Evolutionary conservation across 441 rosid genomes (phyloP), one percentile per base, ranked within the genome.

Genomic region (Kokia cookei): DNA sequence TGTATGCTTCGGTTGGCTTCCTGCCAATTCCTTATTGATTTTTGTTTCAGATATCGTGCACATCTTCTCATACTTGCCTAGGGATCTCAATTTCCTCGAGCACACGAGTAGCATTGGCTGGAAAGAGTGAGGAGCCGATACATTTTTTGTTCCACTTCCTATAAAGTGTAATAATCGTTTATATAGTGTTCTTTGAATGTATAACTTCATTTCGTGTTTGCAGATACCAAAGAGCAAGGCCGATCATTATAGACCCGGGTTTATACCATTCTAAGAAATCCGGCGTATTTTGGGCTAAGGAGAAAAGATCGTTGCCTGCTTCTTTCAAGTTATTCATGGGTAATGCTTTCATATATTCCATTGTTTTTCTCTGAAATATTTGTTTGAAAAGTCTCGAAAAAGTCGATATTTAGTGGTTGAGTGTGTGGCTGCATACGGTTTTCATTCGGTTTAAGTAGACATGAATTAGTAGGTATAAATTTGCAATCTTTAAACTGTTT

Each of bases 171-270:
- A 24, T 47, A 5, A 24, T 17, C 19, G 5, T 29, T 24, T 61
- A 13, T 55, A 9, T 24, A 51, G 50, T 57, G 54, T 42, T 54
- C 9, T 54, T 14, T 51, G 37, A 47, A 32, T 60, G 54, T 42
- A 19, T 19, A 26, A 76, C 5, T 55, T 64, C 51, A 63, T 54
- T 50, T 14, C 57, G 48, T 73, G 22, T 22, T 82, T 75, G 67
- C 87, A 94, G 99, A 87, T 35, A 83, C 73, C 92, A 92, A 73
- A 86, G 97, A 84, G 99, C 96, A 63, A 90, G 92, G 79, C 99
- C 97, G 13, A 91, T 92, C 71, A 83, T 94, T 45, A 85, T 93
- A 14, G 98, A 94, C 79, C 94, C 98, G 3, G 99, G 94, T 69
- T 83, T 93, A 85, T 94, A 94, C 83, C 96, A 94, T 81, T 73